These are phyloP conservation scores for Metschnikowia shivogae DNA, from an alignment of 805 yeast species.

Conservation along the genomic window DNA sequence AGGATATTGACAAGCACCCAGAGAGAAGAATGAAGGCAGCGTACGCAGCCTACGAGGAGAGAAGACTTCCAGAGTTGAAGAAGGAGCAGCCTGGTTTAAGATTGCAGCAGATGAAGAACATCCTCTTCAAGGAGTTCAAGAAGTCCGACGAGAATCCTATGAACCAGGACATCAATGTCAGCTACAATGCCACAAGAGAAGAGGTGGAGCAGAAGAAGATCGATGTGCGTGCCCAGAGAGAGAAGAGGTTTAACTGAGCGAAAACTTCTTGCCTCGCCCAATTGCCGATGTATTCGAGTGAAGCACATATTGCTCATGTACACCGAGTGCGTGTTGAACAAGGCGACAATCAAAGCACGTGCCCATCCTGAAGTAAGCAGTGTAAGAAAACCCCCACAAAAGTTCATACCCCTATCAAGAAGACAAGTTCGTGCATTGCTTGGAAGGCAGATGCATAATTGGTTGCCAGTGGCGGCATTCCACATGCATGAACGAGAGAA, in stretches of 20 bases:
- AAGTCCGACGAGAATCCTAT: constrained; percentile 79
- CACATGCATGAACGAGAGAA: too few relatives aligned
- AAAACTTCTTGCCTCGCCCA: too few relatives aligned
- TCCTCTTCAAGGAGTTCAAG: constrained; percentile 74
- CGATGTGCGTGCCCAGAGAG: constrained; percentile 48
- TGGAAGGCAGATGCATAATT: too few relatives aligned
- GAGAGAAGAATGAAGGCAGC: constrained; percentile 88
- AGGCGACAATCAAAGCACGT: too few relatives aligned
- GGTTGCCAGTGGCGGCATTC: too few relatives aligned
- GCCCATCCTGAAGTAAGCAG: too few relatives aligned
- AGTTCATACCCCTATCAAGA: too few relatives aligned
- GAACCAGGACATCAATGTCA: constrained; percentile 66
- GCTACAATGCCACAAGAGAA: constrained; percentile 55
- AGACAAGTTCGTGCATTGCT: too few relatives aligned
- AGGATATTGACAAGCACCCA: constrained; percentile 79
- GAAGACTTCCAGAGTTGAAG: constrained; percentile 65
- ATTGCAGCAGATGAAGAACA: constrained; percentile 70
- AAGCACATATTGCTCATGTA: too few relatives aligned
- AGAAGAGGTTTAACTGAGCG: constrained; percentile 26
- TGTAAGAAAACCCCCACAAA: too few relatives aligned
- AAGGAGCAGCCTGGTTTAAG: constrained; percentile 78
- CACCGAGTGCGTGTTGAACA: too few relatives aligned
- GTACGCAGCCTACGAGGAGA: constrained; percentile 62
- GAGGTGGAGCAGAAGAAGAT: constrained; percentile 47
- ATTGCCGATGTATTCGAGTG: too few relatives aligned